Conservation (phyloP, 352 stramenopile species). For the Thraustotheca clavata region DNA sequence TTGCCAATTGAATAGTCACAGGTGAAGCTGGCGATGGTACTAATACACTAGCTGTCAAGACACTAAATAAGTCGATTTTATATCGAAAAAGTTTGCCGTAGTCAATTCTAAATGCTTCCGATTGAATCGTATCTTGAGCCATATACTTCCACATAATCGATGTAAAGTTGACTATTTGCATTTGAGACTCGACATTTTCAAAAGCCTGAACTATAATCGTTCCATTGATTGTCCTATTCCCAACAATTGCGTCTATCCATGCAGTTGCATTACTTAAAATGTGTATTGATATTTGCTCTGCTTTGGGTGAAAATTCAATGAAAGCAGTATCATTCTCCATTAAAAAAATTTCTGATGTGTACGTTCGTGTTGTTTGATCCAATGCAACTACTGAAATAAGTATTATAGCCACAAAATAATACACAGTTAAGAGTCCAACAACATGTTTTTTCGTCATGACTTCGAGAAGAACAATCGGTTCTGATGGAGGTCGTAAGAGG, state of each 20-base stretch:
- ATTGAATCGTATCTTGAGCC: background rate
- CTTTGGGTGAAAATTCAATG: background rate
- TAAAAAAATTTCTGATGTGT: no score
- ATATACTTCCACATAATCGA: background rate
- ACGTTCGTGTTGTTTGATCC: background rate
- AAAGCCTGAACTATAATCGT: background rate
- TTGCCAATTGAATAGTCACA: background rate
- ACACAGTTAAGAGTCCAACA: background rate
- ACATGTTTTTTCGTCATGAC: background rate
- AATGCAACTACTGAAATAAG: background rate
- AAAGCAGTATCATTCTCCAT: background rate
- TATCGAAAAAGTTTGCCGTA: background rate
- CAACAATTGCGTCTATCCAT: background rate
- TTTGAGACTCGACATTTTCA: no score
- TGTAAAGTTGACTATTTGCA: background rate
- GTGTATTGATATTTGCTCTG: background rate
- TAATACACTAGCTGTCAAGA: no score
- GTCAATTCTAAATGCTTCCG: background rate
- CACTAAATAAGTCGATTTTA: background rate
- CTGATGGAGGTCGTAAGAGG: background rate
- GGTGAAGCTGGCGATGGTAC: background rate
- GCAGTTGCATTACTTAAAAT: background rate
- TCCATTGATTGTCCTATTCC: background rate
- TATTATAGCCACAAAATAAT: constrained; percentile 7
- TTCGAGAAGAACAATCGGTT: constrained; percentile 5